Base-by-base conservation (phyloP, 1,284 basidiomycete genomes). In the Cutaneotrichosporon cutaneum region DNA sequence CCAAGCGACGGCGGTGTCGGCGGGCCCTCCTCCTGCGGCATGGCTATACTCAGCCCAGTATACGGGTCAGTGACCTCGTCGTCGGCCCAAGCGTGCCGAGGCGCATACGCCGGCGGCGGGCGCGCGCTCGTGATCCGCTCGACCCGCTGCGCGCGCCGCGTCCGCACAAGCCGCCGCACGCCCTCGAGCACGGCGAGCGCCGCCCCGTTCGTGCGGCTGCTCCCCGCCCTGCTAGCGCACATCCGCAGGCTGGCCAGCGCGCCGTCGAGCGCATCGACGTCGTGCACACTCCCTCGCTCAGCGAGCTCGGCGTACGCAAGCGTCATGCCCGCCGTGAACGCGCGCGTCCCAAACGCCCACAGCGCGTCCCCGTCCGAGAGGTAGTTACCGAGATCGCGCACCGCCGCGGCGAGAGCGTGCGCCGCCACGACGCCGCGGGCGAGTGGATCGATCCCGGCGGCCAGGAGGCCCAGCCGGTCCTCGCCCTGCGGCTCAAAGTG, bases 281-380 rank as follows among this genome's bases (percentile, higher is more conserved):
- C 48, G 13, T n/a, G 16, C 14, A 27, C 48, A 13, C 48, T 30
- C 24, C 48, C 48, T 14, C 48, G 26, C 7, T 26, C 48, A 21
- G 52, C 42, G 16, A 59, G 58, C 10, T 54, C 39, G 13, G 58
- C 58, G 18, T 59, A 59, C 10, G 58, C 51, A 30, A 59, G 45
- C 8, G 44, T 30, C 22, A 59, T 45, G 24, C 58, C 58, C 7
- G 50, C 58, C 1, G 39, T 54, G 58, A 59, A 59, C 7, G 48
- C 48, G 27, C 48, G 27, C 7, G 48, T 30, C 3, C 48, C 48
- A 18, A 30, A 50, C 48, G 48, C 18, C 48, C 48, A 50, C 27
- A 50, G 48, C 26, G 26, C 26, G 11, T 18, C 53, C 39, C 56
- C 48, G 44, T 18, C 56, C 35, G 56, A 58, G 51, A 35, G 51